Evolutionary conservation across 2,329 filamentous ascomycete genomes (phyloP), one percentile per base, ranked within the genome.

Genomic region (Helminthosporium solani): DNA sequence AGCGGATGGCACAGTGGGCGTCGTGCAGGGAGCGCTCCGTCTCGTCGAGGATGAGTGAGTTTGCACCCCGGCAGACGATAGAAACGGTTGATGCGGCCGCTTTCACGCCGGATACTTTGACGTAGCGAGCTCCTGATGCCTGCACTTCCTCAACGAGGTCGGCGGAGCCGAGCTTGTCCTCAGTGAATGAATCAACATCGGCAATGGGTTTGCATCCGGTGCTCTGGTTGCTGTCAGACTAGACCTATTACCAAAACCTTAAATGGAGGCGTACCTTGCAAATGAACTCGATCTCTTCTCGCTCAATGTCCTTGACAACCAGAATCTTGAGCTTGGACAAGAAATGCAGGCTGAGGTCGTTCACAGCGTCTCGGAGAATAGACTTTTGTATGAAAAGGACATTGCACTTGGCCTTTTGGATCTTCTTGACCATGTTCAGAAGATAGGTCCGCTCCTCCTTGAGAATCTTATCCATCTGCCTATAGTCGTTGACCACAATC

Each of bases 391-490:
- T 97, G 58, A 99, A 80, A 35, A 97, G 84, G 34, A 99, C 94
- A 65, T 99, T 99, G 78, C 94, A 99, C 79, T 97, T 99, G 59
- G 94, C 91, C 81, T 97, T 99, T 78, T 97, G 96, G 74, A 99
- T 99, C 82, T 97, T 99, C 83, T 99, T 97, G 69, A 95, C 91
- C 84, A 99, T 88, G 79, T 97, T 97, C 48, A 99, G 82, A 55
- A 99, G 83, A 75, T 99, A 99, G 60, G 94, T 88, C 59, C 94
- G 89, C 78, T 99, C 94, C 76, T 99, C 94, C 77, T 99, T 99
- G 61, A 99, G 83, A 58, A 99, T 99, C 82, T 97, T 99, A 79
- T 99, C 94, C 94, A 99, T 99, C 73, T 99, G 94, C 67, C 94
- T 84, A 81, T 99, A 99, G 78, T 99, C 94, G 74, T 99, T 99